Evolutionary conservation across 2,329 filamentous ascomycete species (phyloP), one percentile per base, ranked within the genome.

Genomic region (Colletotrichum echinochloae): DNA sequence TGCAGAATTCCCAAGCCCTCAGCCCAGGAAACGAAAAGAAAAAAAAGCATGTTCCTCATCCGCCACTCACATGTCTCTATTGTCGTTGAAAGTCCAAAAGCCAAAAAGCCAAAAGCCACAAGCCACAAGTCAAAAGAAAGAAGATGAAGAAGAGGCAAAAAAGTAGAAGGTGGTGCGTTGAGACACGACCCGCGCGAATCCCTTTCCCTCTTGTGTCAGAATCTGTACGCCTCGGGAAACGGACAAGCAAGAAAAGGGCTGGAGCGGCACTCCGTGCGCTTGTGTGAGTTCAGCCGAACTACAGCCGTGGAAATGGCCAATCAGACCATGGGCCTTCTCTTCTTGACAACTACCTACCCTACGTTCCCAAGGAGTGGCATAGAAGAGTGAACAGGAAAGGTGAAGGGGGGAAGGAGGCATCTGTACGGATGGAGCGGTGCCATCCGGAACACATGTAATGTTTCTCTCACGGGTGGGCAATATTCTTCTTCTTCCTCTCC

Each of bases 141-240:
- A 26, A 20, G 7, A 51, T 16, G 18, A 14, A 44, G 18, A 41
- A 16, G 33, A 30, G 16, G n/a, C 3, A n/a, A 51, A 8, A 49
- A 30, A 23, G 14, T 2, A 11, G 18, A 37, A 26, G 39, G 9
- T n/a, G 39, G 18, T 66, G 56, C 35, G 55, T 70, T 70, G 57
- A 70, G 67, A 70, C 56, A 67, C 23, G 61, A 23, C 39, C 44
- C 55, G 66, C 44, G 52, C 52, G 55, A 23, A 30, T 35, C 44
- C 44, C n/a, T 14, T 44, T 26, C n/a, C 26, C 2, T 57, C 28
- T 28, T 62, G 68, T 70, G 57, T 70, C 68, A 70, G 57, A 63
- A 67, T 48, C 54, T 70, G 68, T 70, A 70, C 68, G 64, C 52
- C 64, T 68, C 68, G 68, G 67, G 64, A 62, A 59, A 62, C 59